A percentile compares a stretch with the other conserved stretches of the same genome.
phyloP scores from a whole-genome alignment of 2,329 filamentous ascomycete species.

The Aspergillus unguis region DNA sequence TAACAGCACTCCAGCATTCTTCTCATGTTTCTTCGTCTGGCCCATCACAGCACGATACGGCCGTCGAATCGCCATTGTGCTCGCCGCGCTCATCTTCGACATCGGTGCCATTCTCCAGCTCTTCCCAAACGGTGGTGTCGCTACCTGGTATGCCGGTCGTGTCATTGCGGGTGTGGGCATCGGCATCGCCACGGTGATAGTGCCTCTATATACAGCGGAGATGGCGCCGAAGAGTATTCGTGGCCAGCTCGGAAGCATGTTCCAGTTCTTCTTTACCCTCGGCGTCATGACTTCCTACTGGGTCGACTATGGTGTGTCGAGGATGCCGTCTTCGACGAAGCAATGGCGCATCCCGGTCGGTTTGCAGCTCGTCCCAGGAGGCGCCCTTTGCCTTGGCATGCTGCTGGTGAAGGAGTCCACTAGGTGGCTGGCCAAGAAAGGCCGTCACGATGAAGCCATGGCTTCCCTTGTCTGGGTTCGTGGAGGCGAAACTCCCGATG shows the following conservation, averaged over 20 bases:
- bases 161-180: constrained; percentile 11
- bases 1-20: no score
- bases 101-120: background rate
- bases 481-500: constrained; percentile 21
- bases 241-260: constrained; percentile 57
- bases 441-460: constrained; percentile 62
- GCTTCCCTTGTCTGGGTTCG: constrained; percentile 54
- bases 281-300: constrained; percentile 44
- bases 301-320: constrained; percentile 51
- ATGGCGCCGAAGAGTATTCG: constrained; percentile 52
- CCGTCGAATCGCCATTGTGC: no score
- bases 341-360: constrained; percentile 60
- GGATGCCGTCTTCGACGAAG: constrained; percentile 35
- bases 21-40: no score
- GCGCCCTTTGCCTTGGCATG: constrained; percentile 59
- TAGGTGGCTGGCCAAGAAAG: constrained; percentile 62
- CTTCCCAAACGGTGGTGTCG: constrained; percentile 6
- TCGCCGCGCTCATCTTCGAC: background rate
- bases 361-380: constrained; percentile 49
- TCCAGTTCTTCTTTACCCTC: constrained; percentile 53
- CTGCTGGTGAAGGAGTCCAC: constrained; percentile 60
- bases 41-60: no score
- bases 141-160: constrained; percentile 6
- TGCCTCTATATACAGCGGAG: constrained; percentile 10
- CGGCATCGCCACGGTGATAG: constrained; percentile 10